phyloP scores from a whole-genome alignment of 2,329 filamentous ascomycete species.

The Nigrograna mackinnonii region DNA sequence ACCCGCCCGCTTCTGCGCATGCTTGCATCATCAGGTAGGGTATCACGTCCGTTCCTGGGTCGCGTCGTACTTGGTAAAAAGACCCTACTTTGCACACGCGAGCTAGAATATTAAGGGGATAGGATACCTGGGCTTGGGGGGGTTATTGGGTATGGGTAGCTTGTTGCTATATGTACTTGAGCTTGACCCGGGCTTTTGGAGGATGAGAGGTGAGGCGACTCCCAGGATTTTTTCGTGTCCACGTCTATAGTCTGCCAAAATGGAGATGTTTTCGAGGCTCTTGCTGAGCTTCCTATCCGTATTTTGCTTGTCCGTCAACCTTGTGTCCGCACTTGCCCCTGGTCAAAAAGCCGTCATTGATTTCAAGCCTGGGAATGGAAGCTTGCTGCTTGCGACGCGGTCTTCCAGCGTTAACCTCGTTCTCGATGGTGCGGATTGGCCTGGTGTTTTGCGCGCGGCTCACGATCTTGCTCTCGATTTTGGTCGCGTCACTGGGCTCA shows the following conservation, averaged over 20 bases:
- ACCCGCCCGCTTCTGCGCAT: constrained; percentile 19
- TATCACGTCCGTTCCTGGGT: constrained; percentile 5
- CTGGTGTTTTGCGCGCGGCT: constrained; percentile 69
- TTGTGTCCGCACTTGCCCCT: constrained; percentile 40
- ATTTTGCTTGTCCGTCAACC: constrained; percentile 19
- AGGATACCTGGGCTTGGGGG: too few species aligned
- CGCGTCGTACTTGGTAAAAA: too few species aligned
- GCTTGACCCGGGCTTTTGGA: neutral
- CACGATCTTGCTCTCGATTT: constrained; percentile 71
- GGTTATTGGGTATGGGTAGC: too few species aligned
- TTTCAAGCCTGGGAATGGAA: constrained; percentile 47
- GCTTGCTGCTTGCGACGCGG: constrained; percentile 31
- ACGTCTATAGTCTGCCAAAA: too few species aligned
- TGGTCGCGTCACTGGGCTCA: constrained; percentile 69
- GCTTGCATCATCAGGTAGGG: constrained; percentile 3
- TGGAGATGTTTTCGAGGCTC: constrained; percentile 8
- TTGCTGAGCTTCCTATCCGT: constrained; percentile 28
- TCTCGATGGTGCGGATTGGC: constrained; percentile 58
- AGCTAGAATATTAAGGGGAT: constrained; percentile 24
- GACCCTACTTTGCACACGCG: neutral
- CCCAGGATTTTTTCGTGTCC: too few species aligned
- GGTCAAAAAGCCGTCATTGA: constrained; percentile 56
- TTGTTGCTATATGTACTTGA: too few species aligned
- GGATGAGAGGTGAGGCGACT: too few species aligned
- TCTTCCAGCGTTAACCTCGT: constrained; percentile 32